Percentiles rank a stretch among this genome's conserved stretches.
Evolutionary conservation across 495 filamentous ascomycete species (phyloP).

Genomic region (Penicillium tannophilum): DNA sequence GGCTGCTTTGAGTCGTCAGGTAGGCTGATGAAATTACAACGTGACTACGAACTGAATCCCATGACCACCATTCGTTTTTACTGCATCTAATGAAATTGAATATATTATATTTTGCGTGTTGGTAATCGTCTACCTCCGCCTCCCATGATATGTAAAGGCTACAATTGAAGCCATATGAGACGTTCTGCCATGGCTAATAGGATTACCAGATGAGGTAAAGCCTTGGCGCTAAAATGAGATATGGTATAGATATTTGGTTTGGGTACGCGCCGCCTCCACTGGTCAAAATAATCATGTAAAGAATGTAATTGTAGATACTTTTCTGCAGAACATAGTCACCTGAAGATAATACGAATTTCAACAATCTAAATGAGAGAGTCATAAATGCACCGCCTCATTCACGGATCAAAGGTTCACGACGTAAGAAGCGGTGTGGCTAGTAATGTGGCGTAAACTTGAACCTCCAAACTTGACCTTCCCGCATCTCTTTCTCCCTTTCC

Average conservation of each 20-base stretch:
- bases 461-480: slow-evolving; percentile 35
- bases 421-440: slow-evolving; percentile 26
- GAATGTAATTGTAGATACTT: background rate
- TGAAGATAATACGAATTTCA: no score
- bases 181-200: no score
- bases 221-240: no score
- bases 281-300: background rate
- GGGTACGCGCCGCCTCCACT: background rate
- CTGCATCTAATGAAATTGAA: background rate
- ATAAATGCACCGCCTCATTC: background rate
- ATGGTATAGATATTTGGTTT: no score
- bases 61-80: background rate
- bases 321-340: background rate
- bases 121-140: background rate
- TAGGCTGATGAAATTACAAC: background rate
- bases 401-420: slow-evolving; percentile 3
- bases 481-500: slow-evolving; percentile 32
- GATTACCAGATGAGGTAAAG: no score
- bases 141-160: background rate
- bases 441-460: slow-evolving; percentile 30
- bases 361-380: no score
- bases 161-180: no score
- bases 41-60: background rate
- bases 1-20: background rate
- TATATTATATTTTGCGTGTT: background rate